Evolutionary conservation across 306 rosid species (phyloP).

Genomic region (Ammopiptanthus mongolicus): DNA sequence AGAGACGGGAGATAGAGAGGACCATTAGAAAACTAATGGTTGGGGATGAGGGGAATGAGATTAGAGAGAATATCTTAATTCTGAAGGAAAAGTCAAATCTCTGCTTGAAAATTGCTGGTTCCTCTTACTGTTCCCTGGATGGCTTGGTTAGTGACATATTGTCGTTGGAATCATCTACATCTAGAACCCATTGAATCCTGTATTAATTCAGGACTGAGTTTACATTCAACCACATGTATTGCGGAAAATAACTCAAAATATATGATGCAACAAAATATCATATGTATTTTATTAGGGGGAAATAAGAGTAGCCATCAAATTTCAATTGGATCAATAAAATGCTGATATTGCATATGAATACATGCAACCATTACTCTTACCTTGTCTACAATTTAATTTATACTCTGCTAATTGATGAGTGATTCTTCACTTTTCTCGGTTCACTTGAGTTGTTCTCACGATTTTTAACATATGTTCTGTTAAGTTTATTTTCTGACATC

Average conservation of each 20-base stretch:
- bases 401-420: background rate
- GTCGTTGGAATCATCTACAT: conserved; percentile 21
- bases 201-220: background rate
- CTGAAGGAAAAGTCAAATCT: conserved; percentile 44
- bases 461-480: background rate
- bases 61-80: conserved; percentile 36
- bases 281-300: background rate
- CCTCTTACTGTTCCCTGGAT: conserved; percentile 31
- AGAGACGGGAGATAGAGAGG: conserved; percentile 48
- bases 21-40: conserved; percentile 31
- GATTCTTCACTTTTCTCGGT: background rate
- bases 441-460: background rate
- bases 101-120: conserved; percentile 34
- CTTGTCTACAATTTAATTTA: background rate
- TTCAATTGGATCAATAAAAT: background rate
- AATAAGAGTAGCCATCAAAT: background rate
- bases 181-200: conserved; percentile 18
- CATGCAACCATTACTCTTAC: background rate
- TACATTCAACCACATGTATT: conserved; percentile 2
- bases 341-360: background rate
- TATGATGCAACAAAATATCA: background rate
- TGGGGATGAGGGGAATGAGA: conserved; percentile 33
- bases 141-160: conserved; percentile 30
- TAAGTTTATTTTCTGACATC: background rate
- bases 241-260: background rate